Evolutionary conservation across 2,329 filamentous ascomycete genomes (phyloP).

Genomic region (Diaporthe amygdali): DNA sequence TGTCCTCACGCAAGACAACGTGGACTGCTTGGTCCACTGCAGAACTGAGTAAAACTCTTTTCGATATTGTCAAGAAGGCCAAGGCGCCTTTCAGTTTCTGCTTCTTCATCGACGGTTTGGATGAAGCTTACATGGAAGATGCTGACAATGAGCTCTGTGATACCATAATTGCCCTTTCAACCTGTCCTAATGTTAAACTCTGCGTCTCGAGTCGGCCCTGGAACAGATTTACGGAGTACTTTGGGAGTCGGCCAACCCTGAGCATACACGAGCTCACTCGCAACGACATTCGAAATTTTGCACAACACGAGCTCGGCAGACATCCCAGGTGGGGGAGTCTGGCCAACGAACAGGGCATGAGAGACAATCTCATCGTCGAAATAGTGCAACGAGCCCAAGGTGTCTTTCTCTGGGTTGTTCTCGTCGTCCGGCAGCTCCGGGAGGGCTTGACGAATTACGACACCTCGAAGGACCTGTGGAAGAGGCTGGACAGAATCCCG

Average conservation of each 20-base stretch:
- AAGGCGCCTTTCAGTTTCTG: not conserved
- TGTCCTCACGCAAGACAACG: no score
- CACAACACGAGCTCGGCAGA: not conserved
- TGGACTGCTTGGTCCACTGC: not conserved
- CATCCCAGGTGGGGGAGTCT: not conserved
- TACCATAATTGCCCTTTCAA: not conserved
- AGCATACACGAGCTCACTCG: not conserved
- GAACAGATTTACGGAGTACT: not conserved
- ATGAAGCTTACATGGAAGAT: not conserved
- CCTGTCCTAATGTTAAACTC: not conserved
- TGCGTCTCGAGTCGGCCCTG: slow-evolving; percentile 1
- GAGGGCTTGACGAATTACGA: not conserved
- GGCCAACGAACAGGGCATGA: not conserved
- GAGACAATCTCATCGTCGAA: not conserved
- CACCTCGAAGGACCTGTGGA: not conserved
- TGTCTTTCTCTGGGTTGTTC: not conserved
- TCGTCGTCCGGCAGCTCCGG: not conserved
- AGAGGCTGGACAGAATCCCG: not conserved
- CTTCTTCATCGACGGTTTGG: not conserved
- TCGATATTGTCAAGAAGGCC: not conserved
- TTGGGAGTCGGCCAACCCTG: not conserved
- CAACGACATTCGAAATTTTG: not conserved
- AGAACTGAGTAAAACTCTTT: not conserved
- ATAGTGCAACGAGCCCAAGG: not conserved
- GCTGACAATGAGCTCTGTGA: not conserved